Evolutionary conservation across 768 basidiomycete species (phyloP).

Genomic region (Suillus variegatus): DNA sequence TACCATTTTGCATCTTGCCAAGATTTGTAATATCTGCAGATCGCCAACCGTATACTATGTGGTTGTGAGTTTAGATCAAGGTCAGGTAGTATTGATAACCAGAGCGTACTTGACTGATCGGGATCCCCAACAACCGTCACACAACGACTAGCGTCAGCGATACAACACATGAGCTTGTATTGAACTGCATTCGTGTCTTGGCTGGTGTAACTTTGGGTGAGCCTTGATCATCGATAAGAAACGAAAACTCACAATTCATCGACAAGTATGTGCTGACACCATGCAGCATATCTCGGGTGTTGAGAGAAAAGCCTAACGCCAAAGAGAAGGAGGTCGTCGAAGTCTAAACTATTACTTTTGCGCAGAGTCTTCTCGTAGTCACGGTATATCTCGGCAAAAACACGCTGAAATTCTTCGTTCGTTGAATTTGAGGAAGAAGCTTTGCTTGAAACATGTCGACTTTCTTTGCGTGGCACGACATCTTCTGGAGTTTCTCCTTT

Average conservation of each 20-base stretch:
- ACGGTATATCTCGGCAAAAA: conserved; percentile 56
- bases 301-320: conserved; percentile 64
- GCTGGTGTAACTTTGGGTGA: conserved; percentile 28
- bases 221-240: background rate
- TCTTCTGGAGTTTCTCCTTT: conserved; percentile 58
- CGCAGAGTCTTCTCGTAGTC: conserved; percentile 66
- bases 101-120: conserved; percentile 74
- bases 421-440: background rate
- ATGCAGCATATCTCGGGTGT: conserved; percentile 49
- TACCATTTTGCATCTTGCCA: conserved; percentile 67
- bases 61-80: conserved; percentile 4
- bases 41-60: conserved; percentile 81
- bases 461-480: conserved; percentile 28
- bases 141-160: conserved; percentile 53
- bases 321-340: conserved; percentile 80
- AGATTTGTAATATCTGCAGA: conserved; percentile 79
- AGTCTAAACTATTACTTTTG: conserved; percentile 75
- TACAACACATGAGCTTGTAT: conserved; percentile 73
- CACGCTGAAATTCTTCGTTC: conserved; percentile 34
- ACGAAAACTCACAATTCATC: conserved; percentile 35
- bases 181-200: conserved; percentile 85
- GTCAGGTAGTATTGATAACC: background rate
- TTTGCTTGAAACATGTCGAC: conserved; percentile 10
- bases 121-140: conserved; percentile 89
- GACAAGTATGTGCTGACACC: conserved; percentile 73